Percentiles rank a stretch among this genome's conserved stretches.
phyloP scores from a whole-genome alignment of 2,329 filamentous ascomycete genomes.

The Tolypocladium tropicale region DNA sequence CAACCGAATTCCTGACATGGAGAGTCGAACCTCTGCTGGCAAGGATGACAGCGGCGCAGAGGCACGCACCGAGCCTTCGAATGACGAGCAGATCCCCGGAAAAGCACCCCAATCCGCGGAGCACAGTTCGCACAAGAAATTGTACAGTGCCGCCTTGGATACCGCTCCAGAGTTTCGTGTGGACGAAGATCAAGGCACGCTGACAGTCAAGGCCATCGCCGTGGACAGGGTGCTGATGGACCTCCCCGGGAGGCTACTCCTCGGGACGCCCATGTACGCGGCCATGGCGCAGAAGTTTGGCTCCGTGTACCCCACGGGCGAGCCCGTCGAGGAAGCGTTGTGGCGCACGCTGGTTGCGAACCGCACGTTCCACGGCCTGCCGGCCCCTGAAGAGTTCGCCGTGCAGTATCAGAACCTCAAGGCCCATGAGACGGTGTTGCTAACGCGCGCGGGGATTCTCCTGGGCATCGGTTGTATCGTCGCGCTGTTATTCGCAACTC shows the following conservation, averaged over 20 bases:
- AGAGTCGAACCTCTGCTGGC: background rate
- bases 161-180: background rate
- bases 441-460: background rate
- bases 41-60: background rate
- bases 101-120: too few species aligned
- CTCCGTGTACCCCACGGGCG: conserved; percentile 2
- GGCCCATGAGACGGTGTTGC: background rate
- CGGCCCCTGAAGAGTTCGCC: conserved; percentile 1
- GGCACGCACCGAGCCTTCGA: background rate
- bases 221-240: conserved; percentile 1
- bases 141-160: background rate
- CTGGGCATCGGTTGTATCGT: background rate
- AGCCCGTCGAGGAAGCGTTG: conserved; percentile 2
- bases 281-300: conserved; percentile 1
- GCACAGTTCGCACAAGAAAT: background rate
- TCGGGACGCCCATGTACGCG: conserved; percentile 1
- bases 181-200: background rate
- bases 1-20: background rate
- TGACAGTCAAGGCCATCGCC: background rate
- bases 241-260: conserved; percentile 2
- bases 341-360: conserved; percentile 5
- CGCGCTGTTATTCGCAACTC: background rate
- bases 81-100: too few species aligned
- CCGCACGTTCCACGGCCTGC: conserved; percentile 1
- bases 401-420: conserved; percentile 5